These are phyloP conservation scores for Acrodontium crateriforme DNA, from an alignment of 2,329 filamentous ascomycete species.

Conservation along the genomic window DNA sequence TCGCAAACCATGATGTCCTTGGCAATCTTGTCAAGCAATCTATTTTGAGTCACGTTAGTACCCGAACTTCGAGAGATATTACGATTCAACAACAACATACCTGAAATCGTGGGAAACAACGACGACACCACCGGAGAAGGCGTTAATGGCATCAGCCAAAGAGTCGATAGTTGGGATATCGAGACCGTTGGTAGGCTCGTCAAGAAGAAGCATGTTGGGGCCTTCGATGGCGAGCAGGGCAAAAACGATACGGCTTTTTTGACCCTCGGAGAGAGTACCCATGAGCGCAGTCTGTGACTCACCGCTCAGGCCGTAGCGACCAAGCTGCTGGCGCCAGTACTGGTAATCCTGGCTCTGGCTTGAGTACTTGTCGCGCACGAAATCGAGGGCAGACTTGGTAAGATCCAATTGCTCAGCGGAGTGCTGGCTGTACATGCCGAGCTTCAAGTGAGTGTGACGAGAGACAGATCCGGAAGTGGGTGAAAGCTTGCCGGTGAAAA, in stretches of 20 bases:
- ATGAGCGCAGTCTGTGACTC: conserved; percentile 93
- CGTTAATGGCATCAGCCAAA: conserved; percentile 93
- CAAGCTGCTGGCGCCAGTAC: conserved; percentile 97
- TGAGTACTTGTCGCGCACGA: conserved; percentile 88
- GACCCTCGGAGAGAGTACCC: conserved; percentile 93
- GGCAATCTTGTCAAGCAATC: conserved; percentile 96
- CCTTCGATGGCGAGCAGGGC: conserved; percentile 86
- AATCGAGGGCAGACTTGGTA: conserved; percentile 94
- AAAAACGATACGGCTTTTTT: conserved; percentile 97
- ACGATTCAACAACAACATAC: conserved; percentile 39
- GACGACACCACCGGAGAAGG: conserved; percentile 89
- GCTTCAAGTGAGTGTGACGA: conserved; percentile 94
- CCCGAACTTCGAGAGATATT: neutral
- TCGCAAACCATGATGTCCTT: conserved; percentile 99
- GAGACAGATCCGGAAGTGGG: conserved; percentile 70
- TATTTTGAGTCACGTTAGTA: conserved; percentile 34
- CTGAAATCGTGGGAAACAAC: conserved; percentile 98
- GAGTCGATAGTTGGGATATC: conserved; percentile 98
- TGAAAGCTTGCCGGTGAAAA: conserved; percentile 92
- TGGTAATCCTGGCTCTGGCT: conserved; percentile 92
- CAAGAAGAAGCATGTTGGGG: conserved; percentile 94
- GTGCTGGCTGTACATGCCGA: conserved; percentile 96
- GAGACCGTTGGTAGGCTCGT: conserved; percentile 98
- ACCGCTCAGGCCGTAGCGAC: conserved; percentile 82
- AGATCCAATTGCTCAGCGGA: conserved; percentile 96